These are phyloP conservation scores for Rhododendron vialii DNA, from an alignment of 148 eudicot genomes.

Conservation along the genomic window DNA sequence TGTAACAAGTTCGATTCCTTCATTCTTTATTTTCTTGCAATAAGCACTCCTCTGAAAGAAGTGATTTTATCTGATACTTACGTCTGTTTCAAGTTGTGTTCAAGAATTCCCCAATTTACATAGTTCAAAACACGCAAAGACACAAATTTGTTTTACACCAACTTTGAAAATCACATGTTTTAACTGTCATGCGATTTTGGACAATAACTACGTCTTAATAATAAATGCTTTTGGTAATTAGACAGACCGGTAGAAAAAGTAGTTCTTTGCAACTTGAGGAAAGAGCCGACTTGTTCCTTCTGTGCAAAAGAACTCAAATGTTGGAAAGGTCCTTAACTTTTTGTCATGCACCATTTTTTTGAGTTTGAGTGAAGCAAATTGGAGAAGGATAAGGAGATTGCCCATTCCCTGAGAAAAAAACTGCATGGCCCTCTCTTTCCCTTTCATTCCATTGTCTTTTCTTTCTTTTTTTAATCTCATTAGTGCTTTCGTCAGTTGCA, in stretches of 20 bases:
- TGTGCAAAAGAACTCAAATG: background rate
- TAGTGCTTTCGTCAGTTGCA: background rate
- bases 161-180: background rate
- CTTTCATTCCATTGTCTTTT: background rate
- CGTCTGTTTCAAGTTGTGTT: background rate
- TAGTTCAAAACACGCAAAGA: background rate
- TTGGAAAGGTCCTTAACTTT: background rate
- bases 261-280: background rate
- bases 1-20: conserved; percentile 37
- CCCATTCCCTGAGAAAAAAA: background rate
- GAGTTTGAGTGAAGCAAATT: background rate
- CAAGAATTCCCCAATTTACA: background rate
- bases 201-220: background rate
- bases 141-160: too few relatives aligned
- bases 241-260: background rate
- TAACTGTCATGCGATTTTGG: background rate
- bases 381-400: background rate
- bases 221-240: background rate
- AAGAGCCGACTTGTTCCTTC: background rate
- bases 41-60: background rate
- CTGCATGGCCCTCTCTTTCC: background rate
- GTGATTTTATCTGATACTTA: background rate
- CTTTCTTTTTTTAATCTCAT: background rate
- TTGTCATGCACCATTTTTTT: background rate
- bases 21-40: background rate